Percentiles rank a stretch among this genome's conserved stretches.
Conservation (phyloP, 306 rosid genomes). For the Prunus kanzakura region DNA sequence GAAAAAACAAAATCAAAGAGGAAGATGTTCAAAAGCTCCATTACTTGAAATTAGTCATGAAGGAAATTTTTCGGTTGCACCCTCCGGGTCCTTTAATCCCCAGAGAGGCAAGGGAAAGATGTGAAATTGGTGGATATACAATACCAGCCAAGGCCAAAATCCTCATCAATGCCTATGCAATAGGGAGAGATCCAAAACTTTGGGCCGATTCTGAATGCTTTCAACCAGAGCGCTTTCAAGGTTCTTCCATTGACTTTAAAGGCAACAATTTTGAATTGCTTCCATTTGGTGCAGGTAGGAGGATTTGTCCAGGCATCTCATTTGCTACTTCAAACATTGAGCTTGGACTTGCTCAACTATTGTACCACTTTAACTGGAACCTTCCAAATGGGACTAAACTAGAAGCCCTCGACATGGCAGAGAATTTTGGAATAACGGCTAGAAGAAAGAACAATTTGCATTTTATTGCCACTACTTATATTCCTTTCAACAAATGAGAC, state of each 20-base stretch:
- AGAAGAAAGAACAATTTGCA: too few relatives aligned
- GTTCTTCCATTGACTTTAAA: background rate
- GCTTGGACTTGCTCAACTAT: too few relatives aligned
- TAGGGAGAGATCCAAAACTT: constrained; percentile 39
- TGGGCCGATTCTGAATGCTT: constrained; percentile 2
- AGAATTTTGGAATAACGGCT: too few relatives aligned
- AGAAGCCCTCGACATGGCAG: too few relatives aligned
- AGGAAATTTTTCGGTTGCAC: constrained; percentile 37
- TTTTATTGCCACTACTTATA: too few relatives aligned
- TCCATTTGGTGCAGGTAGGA: too few relatives aligned
- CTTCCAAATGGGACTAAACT: too few relatives aligned
- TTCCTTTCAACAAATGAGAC: background rate
- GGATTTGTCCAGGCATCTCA: too few relatives aligned
- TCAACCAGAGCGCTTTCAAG: constrained; percentile 9
- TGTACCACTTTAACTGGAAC: too few relatives aligned
- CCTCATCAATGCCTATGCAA: constrained; percentile 38
- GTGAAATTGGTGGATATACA: constrained; percentile 27
- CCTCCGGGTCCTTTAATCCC: constrained; percentile 29
- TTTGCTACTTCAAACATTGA: too few relatives aligned
- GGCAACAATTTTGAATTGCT: background rate
- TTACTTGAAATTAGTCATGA: constrained; percentile 34
- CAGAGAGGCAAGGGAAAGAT: constrained; percentile 24
- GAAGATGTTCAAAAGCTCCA: constrained; percentile 12
- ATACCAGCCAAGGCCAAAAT: constrained; percentile 27
- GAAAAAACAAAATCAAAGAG: constrained; percentile 10